Base-by-base conservation (phyloP, 139 green algal genomes). In the Protoeuglena noctilucae region DNA sequence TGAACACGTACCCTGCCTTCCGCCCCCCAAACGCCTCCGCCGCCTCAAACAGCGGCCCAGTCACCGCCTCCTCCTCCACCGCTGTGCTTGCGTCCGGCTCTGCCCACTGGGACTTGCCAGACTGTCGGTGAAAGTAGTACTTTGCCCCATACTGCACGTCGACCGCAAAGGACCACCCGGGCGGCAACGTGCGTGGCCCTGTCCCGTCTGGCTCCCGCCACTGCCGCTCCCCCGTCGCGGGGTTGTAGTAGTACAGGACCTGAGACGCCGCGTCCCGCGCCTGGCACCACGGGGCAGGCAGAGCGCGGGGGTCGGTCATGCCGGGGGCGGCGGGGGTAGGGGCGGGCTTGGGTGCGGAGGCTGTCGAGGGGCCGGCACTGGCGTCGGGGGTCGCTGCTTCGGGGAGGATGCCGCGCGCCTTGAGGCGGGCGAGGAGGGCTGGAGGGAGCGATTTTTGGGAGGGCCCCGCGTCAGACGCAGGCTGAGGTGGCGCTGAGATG, bases 1-100 rank as follows among this genome's bases (percentile, higher is more conserved):
- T 84, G 66, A 86, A 92, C 17, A 76, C 63, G 29, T 82, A 85
- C 2, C 80, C 78, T 4, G 56, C 21, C 5, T 65, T 49, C 0
- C n/a, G n/a, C n/a, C n/a, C n/a, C n/a, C n/a, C n/a, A n/a, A n/a
- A n/a, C n/a, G n/a, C n/a, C n/a, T n/a, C n/a, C n/a, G n/a, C n/a
- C n/a, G n/a, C n/a, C n/a, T n/a, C n/a, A n/a, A n/a, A n/a, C n/a
- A n/a, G n/a, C n/a, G n/a, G n/a, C n/a, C n/a, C n/a, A n/a, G n/a
- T n/a, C n/a, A n/a, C n/a, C n/a, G n/a, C n/a, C n/a, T n/a, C n/a
- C n/a, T n/a, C n/a, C n/a, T n/a, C n/a, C n/a, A n/a, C n/a, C n/a
- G n/a, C n/a, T n/a, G n/a, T n/a, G n/a, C n/a, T n/a, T n/a, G n/a
- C n/a, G n/a, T n/a, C n/a, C n/a, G n/a, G n/a, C n/a, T n/a, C n/a